Evolutionary conservation across 129 eudicot genomes (phyloP).

Genomic region (Apium graveolens): DNA sequence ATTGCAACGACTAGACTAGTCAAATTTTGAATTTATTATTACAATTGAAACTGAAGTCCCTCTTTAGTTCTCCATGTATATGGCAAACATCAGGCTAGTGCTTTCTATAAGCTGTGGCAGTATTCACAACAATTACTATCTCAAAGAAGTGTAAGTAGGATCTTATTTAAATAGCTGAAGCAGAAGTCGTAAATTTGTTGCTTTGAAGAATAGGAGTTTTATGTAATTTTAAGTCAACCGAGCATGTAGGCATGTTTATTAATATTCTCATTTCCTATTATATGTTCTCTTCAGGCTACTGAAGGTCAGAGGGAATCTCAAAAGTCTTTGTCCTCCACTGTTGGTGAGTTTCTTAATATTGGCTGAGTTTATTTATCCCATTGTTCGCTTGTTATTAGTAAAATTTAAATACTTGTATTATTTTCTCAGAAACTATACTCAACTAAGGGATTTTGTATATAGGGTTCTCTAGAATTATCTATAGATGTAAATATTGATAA

Average conservation of each 20-base stretch:
- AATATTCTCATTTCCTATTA: constrained; percentile 8
- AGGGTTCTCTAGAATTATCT: neutral
- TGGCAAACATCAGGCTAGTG: neutral
- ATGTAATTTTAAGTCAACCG: neutral
- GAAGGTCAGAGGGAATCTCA: constrained; percentile 34
- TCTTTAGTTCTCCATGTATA: neutral
- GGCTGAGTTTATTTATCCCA: neutral
- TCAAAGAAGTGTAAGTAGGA: neutral
- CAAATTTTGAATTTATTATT: neutral
- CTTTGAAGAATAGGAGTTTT: neutral
- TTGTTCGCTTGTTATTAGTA: neutral
- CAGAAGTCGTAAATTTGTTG: neutral
- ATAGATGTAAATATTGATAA: neutral
- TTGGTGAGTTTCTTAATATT: constrained; percentile 36
- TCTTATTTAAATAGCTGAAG: neutral
- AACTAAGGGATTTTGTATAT: neutral
- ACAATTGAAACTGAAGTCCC: neutral
- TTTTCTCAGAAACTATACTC: neutral
- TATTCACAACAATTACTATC: neutral
- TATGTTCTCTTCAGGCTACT: constrained; percentile 27
- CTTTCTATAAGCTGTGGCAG: neutral
- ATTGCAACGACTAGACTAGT: neutral
- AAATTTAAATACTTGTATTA: neutral
- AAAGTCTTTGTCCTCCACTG: constrained; percentile 26
- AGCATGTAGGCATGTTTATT: neutral